phyloP scores from a whole-genome alignment of 805 yeast species.

The Suhomyces pyralidae region DNA sequence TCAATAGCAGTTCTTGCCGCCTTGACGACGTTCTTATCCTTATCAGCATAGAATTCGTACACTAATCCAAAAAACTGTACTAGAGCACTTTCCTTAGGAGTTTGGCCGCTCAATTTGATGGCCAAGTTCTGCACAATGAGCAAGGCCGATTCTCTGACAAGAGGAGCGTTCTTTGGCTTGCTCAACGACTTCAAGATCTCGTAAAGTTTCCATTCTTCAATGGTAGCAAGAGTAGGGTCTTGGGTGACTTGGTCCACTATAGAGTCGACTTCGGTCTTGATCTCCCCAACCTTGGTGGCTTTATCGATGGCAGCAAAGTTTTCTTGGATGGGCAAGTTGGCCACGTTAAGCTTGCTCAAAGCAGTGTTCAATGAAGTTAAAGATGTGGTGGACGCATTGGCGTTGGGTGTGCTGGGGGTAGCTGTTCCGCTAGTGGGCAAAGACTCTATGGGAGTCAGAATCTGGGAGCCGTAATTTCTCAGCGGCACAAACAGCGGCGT shows the following conservation, averaged over 20 bases:
- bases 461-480: slow-evolving; percentile 5
- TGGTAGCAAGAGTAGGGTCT: slow-evolving; percentile 40
- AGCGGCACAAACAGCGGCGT: neutral
- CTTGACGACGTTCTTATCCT: slow-evolving; percentile 80
- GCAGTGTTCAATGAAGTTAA: slow-evolving; percentile 71
- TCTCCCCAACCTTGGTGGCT: slow-evolving; percentile 52
- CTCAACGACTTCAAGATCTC: slow-evolving; percentile 63
- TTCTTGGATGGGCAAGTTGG: slow-evolving; percentile 63
- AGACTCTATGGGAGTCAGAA: slow-evolving; percentile 25
- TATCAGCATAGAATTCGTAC: slow-evolving; percentile 76
- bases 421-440: slow-evolving; percentile 35
- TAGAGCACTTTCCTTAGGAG: slow-evolving; percentile 75
- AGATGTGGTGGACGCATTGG: slow-evolving; percentile 61
- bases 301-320: slow-evolving; percentile 49
- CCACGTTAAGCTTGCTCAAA: slow-evolving; percentile 54
- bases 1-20: slow-evolving; percentile 82
- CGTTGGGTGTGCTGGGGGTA: slow-evolving; percentile 32
- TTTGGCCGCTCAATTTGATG: slow-evolving; percentile 58
- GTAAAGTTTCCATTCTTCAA: slow-evolving; percentile 62
- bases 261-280: slow-evolving; percentile 50
- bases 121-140: slow-evolving; percentile 57
- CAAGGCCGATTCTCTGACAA: slow-evolving; percentile 76
- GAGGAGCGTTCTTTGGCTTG: slow-evolving; percentile 69
- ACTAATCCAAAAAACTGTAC: slow-evolving; percentile 60
- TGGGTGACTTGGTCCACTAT: slow-evolving; percentile 47